Base-by-base conservation (phyloP, 495 filamentous ascomycete genomes). In the Neohortaea acidophila region DNA sequence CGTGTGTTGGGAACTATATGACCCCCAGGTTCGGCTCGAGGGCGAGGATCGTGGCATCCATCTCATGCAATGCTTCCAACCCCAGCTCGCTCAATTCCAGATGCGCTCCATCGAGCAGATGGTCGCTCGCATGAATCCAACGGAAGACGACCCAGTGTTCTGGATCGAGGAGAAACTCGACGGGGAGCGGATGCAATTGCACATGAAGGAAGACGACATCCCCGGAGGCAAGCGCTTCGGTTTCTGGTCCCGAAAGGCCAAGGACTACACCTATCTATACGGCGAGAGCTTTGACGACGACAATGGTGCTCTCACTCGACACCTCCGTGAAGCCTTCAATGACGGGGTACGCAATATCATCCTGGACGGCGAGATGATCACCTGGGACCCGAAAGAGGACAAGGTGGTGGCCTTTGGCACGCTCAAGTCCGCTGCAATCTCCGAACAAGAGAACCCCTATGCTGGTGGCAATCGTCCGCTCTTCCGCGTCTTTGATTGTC, bases 141-240 rank as follows among this genome's bases (percentile, higher is more conserved):
- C 71, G 1, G 72, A 79, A 33, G 72, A 81, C 3, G 74, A 86
- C 30, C 62, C 69, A 7, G 67, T 73, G 18, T 96, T 94, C 51
- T 97, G 85, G 85, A 87, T 96, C 25, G 89, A 97, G 54, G 89
- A 97, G 63, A 97, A 97, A 58, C 64, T 97, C 12, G 89, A 97
- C 51, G 89, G 89, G 4, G 89, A 97, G 61, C 68, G 89, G 33
- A 93, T 97, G 80, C 89, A 97, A 59, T 66, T 97, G 48, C 89
- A 97, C 51, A 94, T 93, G 82, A 58, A 67, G 17, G 67, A 81
- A 27, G 59, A 71, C 10, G 61, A 55, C 3, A 59, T 71, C 0
- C 65, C 72, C 0, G 83, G 84, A 2, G 82, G 84, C 13, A 76
- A 68, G 39, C 66, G 61, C 40, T 94, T 96, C 55, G 64, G 61